These are phyloP conservation scores for Phialocephala sp. DNA, from an alignment of 2,329 filamentous ascomycete genomes.

Conservation along the genomic window DNA sequence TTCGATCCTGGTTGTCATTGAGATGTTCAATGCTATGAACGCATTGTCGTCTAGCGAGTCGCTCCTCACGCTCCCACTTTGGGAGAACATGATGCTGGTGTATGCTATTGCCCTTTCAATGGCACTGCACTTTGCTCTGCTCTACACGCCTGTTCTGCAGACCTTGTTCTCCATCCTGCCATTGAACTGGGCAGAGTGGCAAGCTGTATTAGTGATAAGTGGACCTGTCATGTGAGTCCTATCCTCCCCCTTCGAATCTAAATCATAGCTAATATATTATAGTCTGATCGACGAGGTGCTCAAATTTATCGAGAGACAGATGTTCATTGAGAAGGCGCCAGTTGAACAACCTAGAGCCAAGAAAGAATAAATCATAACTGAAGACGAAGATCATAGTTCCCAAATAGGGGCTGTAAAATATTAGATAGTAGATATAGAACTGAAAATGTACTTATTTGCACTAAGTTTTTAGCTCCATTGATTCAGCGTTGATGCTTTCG, in stretches of 20 bases:
- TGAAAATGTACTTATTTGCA: constrained; percentile 19
- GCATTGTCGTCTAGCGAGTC: constrained; percentile 95
- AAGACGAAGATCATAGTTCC: neutral
- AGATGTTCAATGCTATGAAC: constrained; percentile 99
- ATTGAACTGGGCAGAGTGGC: constrained; percentile 86
- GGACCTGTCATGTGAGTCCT: constrained; percentile 85
- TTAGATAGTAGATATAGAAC: constrained; percentile 39
- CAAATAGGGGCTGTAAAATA: constrained; percentile 30
- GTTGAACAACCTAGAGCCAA: constrained; percentile 38
- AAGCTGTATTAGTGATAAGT: constrained; percentile 87
- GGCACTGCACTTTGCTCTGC: constrained; percentile 89
- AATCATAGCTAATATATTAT: constrained; percentile 27
- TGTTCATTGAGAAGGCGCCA: constrained; percentile 49
- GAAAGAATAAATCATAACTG: constrained; percentile 31
- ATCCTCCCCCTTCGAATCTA: neutral
- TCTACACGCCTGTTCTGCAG: constrained; percentile 92
- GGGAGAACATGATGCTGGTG: constrained; percentile 98
- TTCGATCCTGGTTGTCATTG: constrained; percentile 92
- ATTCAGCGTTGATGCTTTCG: neutral
- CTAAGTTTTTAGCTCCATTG: neutral
- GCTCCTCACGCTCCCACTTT: constrained; percentile 89
- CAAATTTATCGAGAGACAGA: constrained; percentile 64
- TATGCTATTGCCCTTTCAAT: constrained; percentile 94
- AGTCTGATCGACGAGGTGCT: constrained; percentile 71
- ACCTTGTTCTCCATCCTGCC: constrained; percentile 89